Evolutionary conservation across 2,329 filamentous ascomycete species (phyloP).

Genomic region (Didymosphaeria variabile): DNA sequence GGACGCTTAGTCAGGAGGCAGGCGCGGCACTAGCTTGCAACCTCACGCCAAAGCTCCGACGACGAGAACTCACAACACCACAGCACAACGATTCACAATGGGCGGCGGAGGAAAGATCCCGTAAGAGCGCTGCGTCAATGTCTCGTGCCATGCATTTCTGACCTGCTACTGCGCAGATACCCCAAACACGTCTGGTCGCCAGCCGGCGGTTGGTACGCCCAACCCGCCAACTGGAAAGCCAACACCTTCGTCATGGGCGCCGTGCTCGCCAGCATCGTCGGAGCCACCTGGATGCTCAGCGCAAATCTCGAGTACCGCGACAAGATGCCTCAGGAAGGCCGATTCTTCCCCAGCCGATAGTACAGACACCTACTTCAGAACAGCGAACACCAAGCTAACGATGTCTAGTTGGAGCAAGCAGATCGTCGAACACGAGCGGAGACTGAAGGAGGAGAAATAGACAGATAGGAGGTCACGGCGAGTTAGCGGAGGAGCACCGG

Average conservation of each 20-base stretch:
- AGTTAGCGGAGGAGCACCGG: slow-evolving; percentile 24
- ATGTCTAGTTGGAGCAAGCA: slow-evolving; percentile 72
- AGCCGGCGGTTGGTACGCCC: slow-evolving; percentile 95
- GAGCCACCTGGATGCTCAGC: slow-evolving; percentile 74
- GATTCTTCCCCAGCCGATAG: slow-evolving; percentile 87
- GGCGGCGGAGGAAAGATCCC: slow-evolving; percentile 75
- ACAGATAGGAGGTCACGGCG: slow-evolving; percentile 14
- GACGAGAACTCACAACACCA: slow-evolving; percentile 27
- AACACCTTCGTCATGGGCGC: slow-evolving; percentile 84
- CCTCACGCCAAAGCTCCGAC: slow-evolving; percentile 31
- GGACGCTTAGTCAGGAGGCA: slow-evolving; percentile 26
- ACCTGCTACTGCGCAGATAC: slow-evolving; percentile 68
- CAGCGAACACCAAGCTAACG: slow-evolving; percentile 38
- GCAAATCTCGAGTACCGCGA: slow-evolving; percentile 77
- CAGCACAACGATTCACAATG: slow-evolving; percentile 68
- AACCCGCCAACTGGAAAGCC: slow-evolving; percentile 91
- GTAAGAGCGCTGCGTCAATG: slow-evolving; percentile 53
- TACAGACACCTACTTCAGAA: slow-evolving; percentile 58
- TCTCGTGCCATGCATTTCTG: slow-evolving; percentile 21
- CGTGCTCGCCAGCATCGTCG: slow-evolving; percentile 73
- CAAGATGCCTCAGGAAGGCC: slow-evolving; percentile 77
- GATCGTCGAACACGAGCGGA: slow-evolving; percentile 73
- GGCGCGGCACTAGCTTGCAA: slow-evolving; percentile 26
- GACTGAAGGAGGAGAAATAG: slow-evolving; percentile 47
- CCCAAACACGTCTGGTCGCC: slow-evolving; percentile 99